Evolutionary conservation across 106 monocot species (phyloP), one percentile per base, ranked within the genome.

Genomic region (Phalaenopsis equestris): DNA sequence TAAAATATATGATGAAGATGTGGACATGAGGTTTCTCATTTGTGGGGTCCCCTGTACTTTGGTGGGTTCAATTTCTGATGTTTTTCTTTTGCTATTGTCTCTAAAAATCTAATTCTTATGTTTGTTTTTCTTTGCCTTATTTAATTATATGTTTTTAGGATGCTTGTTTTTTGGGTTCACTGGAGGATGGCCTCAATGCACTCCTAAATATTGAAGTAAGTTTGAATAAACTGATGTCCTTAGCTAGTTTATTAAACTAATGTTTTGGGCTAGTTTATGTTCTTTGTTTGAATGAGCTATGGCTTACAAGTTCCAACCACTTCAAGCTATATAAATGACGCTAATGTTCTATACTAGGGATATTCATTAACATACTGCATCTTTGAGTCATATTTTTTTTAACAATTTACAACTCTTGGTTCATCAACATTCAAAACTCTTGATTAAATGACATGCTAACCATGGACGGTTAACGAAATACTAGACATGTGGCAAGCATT

Each of bases 121-220:
- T 61, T 72, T 21, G 39, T 81, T 48, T 55, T 16, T 30, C 30
- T 76, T 84, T 5, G 41, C 36, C 23, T 15, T 72, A 11, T 37
- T 72, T 24, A 39, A 52, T 52, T 14, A 12, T 52, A 52, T 52
- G 52, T 1, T 90, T 82, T 23, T 82, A 97, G 96, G 96, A 97
- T 87, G 83, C 87, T 2, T 89, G 86, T 42, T 72, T 97, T 42
- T 84, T 92, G 84, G 87, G 89, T 72, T 90, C 91, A 16, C 73
- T 97, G 80, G 96, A 94, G 85, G 96, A 97, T 86, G 96, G 96
- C 41, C 80, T 97, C 3, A 92, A 86, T 90, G 96, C 96, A 5
- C 92, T 97, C 18, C 84, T 97, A 78, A 94, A 92, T 79, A 92
- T 97, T 79, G 96, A 97, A 88, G 96, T 97, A 80, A 87, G 94